Base-by-base conservation (phyloP, 768 basidiomycete species). In the Xerocomellus intermedius region DNA sequence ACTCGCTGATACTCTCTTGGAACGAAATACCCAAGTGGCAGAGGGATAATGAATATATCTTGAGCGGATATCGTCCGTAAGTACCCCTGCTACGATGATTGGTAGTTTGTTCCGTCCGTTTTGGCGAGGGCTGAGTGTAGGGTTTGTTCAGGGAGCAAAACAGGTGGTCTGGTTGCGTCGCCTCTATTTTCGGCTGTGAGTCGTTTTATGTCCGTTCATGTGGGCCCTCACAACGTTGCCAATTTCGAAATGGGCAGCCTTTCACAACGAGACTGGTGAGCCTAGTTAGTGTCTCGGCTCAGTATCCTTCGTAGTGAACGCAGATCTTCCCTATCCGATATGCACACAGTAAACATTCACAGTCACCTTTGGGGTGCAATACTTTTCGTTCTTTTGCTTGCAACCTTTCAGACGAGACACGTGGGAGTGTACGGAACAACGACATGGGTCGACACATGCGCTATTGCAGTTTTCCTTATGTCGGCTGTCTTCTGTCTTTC, bases 261-360 rank as follows among this genome's bases (percentile, higher is more conserved):
- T 88, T 54, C 89, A 91, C 69, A 91, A 91, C 61, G 89, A 90
- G 72, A 88, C 87, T 54, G 78, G 89, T 86, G 53, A 71, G 64
- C 49, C 26, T 33, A 24, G 38, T 35, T 38, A 17, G 53, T 41
- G 46, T 42, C 52, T 37, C 46, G 36, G 22, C 19, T 42, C 48
- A 37, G 51, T n/a, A 22, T 46, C n/a, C 32, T 26, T 50, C 42
- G 38, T 36, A 36, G 30, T 49, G 30, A 43, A 56, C 30, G 42
- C 13, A 54, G 44, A 51, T 45, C 39, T 32, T 38, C 50, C 50
- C 28, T 53, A 26, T 60, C 47, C 48, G 35, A 63, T 56, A 47
- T 55, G 57, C 63, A 33, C 42, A 43, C 49, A 90, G 91, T 94
- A 52, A 95, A 95, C 72, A 91, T 94, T 43, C 88, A 92, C 70